These are phyloP conservation scores for Psophocarpus tetragonolobus DNA, from an alignment of 306 rosid species.

Conservation along the genomic window DNA sequence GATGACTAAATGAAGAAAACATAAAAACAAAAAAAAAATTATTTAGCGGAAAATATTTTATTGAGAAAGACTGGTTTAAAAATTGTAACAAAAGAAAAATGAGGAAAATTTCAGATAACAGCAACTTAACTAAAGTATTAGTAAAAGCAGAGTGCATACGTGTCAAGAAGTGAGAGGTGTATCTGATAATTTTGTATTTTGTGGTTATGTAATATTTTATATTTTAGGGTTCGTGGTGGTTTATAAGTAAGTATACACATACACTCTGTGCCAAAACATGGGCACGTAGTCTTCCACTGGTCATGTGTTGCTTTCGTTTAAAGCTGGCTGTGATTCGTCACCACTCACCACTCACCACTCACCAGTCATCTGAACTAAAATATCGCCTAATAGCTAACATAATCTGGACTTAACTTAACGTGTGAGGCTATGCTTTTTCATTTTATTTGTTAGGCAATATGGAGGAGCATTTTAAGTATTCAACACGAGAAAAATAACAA, in stretches of 20 bases:
- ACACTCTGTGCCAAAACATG: not conserved
- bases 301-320: constrained; percentile 43
- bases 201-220: not conserved
- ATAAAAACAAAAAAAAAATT: too few relatives aligned
- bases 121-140: not conserved
- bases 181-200: not conserved
- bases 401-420: not conserved
- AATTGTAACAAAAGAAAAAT: not conserved
- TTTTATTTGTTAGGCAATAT: not conserved
- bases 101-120: not conserved
- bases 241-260: too few relatives aligned
- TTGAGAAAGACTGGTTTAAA: not conserved
- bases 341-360: too few relatives aligned
- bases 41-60: not conserved
- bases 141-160: too few relatives aligned
- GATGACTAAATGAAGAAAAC: too few relatives aligned
- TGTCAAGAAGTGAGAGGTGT: not conserved
- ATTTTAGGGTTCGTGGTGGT: not conserved
- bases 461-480: not conserved
- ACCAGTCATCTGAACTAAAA: not conserved
- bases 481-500: not conserved
- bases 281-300: constrained; percentile 21
- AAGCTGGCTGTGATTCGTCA: constrained; percentile 30
- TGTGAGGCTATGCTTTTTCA: not conserved
- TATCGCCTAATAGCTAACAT: not conserved